These are phyloP conservation scores for Phytopythium cucurbitacearum DNA, from an alignment of 352 stramenopile species.

Conservation along the genomic window DNA sequence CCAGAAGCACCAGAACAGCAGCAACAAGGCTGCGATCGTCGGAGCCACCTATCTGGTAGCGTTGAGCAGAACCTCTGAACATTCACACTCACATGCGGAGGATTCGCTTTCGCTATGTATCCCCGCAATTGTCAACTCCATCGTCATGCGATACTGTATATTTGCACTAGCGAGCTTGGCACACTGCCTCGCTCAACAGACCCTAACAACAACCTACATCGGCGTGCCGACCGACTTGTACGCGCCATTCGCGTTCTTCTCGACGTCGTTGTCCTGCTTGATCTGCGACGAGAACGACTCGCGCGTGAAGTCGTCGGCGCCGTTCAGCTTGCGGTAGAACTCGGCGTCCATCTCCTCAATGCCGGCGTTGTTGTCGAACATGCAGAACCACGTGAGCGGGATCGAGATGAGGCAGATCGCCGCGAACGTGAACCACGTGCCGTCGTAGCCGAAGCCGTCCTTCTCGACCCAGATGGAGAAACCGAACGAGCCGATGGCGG, in stretches of 20 bases:
- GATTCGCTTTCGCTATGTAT: no score
- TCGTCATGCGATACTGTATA: no score
- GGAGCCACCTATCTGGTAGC: no score
- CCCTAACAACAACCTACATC: conserved; percentile 7
- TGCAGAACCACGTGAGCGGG: conserved; percentile 56
- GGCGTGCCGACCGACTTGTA: conserved; percentile 4
- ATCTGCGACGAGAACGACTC: conserved; percentile 13
- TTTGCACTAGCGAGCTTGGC: no score
- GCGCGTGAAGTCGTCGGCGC: conserved; percentile 30
- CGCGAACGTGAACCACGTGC: conserved; percentile 59
- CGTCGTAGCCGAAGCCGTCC: conserved; percentile 46
- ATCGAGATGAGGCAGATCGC: conserved; percentile 52
- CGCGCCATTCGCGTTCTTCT: conserved; percentile 3
- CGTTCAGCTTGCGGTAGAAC: conserved; percentile 40
- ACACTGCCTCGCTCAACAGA: no score
- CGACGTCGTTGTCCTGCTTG: neutral
- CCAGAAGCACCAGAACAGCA: no score
- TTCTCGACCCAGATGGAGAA: conserved; percentile 69
- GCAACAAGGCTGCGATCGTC: no score
- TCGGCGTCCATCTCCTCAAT: conserved; percentile 56
- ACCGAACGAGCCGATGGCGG: conserved; percentile 60
- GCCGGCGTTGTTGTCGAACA: conserved; percentile 58
- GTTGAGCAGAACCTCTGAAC: no score
- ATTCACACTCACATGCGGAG: no score
- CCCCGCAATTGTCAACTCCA: no score